These are phyloP conservation scores for Crotalaria pallida DNA, from an alignment of 306 rosid genomes.

Conservation along the genomic window DNA sequence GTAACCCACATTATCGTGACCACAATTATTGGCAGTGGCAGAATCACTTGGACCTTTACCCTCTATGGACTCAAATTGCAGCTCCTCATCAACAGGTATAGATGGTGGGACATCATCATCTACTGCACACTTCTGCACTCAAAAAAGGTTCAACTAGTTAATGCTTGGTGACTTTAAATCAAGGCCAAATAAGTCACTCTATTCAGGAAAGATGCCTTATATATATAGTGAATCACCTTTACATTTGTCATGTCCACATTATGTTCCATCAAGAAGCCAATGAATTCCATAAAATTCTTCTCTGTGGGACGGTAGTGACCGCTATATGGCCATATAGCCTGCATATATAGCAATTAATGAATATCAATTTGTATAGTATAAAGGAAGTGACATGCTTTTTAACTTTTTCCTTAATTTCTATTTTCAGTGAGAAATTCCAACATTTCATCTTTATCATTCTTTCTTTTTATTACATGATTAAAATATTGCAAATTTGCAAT, in stretches of 20 bases:
- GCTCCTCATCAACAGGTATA: neutral
- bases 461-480: neutral
- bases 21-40: neutral
- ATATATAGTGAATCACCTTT: constrained; percentile 50
- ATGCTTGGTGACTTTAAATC: constrained; percentile 7
- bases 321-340: constrained; percentile 92
- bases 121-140: constrained; percentile 48
- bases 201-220: neutral
- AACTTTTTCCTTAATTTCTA: neutral
- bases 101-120: constrained; percentile 71
- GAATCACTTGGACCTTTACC: constrained; percentile 10
- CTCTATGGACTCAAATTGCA: neutral
- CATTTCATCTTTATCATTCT: neutral
- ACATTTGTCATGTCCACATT: constrained; percentile 69
- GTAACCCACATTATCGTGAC: neutral
- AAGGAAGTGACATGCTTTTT: neutral
- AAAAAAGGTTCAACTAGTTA: neutral
- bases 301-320: constrained; percentile 80
- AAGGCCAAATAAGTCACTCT: neutral
- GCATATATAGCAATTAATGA: constrained; percentile 8
- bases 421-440: neutral
- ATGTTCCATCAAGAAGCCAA: constrained; percentile 57
- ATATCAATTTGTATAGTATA: neutral
- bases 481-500: neutral
- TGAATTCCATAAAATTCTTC: constrained; percentile 62